Percentiles rank a stretch among this genome's conserved stretches.
These are phyloP conservation scores for Torulaspora franciscae DNA, from an alignment of 805 yeast species.

Conservation along the genomic window DNA sequence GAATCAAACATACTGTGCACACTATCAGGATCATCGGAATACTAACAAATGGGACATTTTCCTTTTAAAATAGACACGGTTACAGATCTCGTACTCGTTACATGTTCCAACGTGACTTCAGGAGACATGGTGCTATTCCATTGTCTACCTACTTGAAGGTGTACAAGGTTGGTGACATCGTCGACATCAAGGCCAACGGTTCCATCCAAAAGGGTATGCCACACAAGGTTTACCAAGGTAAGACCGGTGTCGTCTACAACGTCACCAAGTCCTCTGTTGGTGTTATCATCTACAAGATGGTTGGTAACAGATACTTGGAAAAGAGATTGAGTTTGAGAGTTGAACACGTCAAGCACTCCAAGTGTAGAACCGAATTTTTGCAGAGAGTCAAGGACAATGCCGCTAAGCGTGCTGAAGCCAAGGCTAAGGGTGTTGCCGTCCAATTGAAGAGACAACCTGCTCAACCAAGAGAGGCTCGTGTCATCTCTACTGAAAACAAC, in stretches of 20 bases:
- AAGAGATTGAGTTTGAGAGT: slow-evolving; percentile 98
- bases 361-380: slow-evolving; percentile 98
- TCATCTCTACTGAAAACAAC: slow-evolving; percentile 75
- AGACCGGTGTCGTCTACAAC: slow-evolving; percentile 98
- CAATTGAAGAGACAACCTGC: slow-evolving; percentile 97
- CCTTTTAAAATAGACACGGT: slow-evolving; percentile 66
- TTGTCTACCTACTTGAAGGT: slow-evolving; percentile 95
- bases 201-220: slow-evolving; percentile 99
- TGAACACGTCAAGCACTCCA: slow-evolving; percentile 99
- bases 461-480: slow-evolving; percentile 91
- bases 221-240: slow-evolving; percentile 99
- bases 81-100: slow-evolving; percentile 99
- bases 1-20: not conserved
- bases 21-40: not conserved
- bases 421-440: slow-evolving; percentile 85
- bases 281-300: slow-evolving; percentile 96
- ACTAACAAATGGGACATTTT: slow-evolving; percentile 4
- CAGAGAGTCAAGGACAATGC: slow-evolving; percentile 98
- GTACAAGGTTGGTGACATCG: slow-evolving; percentile 99
- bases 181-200: slow-evolving; percentile 99
- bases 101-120: slow-evolving; percentile 99
- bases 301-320: slow-evolving; percentile 98
- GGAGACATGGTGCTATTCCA: slow-evolving; percentile 87
- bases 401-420: slow-evolving; percentile 88
- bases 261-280: slow-evolving; percentile 98